Conservation (phyloP, 495 filamentous ascomycete species). For the Aspergillus nanangensis region DNA sequence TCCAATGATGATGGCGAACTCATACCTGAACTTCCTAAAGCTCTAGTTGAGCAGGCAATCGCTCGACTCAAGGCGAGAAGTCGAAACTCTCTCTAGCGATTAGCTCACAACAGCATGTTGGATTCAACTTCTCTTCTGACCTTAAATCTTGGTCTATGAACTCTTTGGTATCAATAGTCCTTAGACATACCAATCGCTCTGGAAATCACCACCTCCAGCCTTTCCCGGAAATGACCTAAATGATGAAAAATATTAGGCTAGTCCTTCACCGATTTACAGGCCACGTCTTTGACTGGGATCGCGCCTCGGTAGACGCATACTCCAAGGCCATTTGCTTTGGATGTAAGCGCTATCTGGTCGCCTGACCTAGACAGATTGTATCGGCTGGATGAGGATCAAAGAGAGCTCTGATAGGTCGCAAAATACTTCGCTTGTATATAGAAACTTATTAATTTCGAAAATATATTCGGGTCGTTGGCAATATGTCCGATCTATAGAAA, state of each 20-base stretch:
- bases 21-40: constrained; percentile 51
- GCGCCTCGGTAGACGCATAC: constrained; percentile 27
- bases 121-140: no score
- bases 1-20: constrained; percentile 30
- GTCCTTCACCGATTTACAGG: constrained; percentile 14
- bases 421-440: neutral
- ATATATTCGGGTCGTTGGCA: neutral
- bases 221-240: constrained; percentile 22
- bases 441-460: neutral
- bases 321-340: constrained; percentile 11
- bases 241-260: constrained; percentile 30
- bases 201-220: no score
- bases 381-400: constrained; percentile 36
- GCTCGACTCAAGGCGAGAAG: constrained; percentile 30
- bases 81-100: neutral
- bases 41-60: constrained; percentile 51
- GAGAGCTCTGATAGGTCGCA: constrained; percentile 44
- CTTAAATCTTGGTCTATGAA: no score
- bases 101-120: neutral
- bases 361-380: constrained; percentile 7
- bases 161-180: no score
- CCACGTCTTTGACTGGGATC: constrained; percentile 2
- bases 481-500: constrained; percentile 1
- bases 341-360: constrained; percentile 28
- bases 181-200: no score